These are phyloP conservation scores for Phymatotrichopsis omnivora DNA, from an alignment of 2,329 filamentous ascomycete species.

Conservation along the genomic window DNA sequence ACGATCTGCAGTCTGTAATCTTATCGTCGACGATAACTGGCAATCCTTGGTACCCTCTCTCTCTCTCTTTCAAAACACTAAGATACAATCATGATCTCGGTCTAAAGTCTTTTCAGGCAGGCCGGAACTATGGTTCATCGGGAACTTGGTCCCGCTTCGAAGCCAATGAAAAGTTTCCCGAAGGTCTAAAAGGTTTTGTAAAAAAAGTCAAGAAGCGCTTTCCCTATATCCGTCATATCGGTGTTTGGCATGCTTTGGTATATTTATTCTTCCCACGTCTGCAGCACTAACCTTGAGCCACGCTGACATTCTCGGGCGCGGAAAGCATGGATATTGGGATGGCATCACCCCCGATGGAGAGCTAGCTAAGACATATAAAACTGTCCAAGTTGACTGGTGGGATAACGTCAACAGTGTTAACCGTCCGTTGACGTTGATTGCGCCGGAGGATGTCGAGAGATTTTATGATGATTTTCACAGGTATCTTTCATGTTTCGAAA, in stretches of 20 bases:
- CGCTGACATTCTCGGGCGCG: neutral
- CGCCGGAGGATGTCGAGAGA: slow-evolving; percentile 58
- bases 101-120: slow-evolving; percentile 42
- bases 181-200: slow-evolving; percentile 63
- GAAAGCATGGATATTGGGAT: slow-evolving; percentile 68
- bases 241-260: slow-evolving; percentile 85
- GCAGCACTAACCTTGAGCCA: slow-evolving; percentile 23
- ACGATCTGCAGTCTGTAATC: slow-evolving; percentile 49
- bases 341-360: slow-evolving; percentile 66
- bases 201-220: slow-evolving; percentile 57
- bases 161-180: slow-evolving; percentile 71
- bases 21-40: slow-evolving; percentile 98
- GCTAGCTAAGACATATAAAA: slow-evolving; percentile 70
- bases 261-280: too few species aligned
- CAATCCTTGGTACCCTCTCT: slow-evolving; percentile 51
- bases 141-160: slow-evolving; percentile 71
- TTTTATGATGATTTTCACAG: slow-evolving; percentile 88
- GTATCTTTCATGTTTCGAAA: slow-evolving; percentile 19
- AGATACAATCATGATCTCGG: slow-evolving; percentile 2
- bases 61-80: neutral
- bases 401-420: slow-evolving; percentile 48
- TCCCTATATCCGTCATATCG: slow-evolving; percentile 67
- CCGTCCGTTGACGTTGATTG: slow-evolving; percentile 61
- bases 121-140: slow-evolving; percentile 43
- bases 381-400: slow-evolving; percentile 47